Evolutionary conservation across 345 rosid species (phyloP), one percentile per base, ranked within the genome.

Genomic region (Firmiana major): DNA sequence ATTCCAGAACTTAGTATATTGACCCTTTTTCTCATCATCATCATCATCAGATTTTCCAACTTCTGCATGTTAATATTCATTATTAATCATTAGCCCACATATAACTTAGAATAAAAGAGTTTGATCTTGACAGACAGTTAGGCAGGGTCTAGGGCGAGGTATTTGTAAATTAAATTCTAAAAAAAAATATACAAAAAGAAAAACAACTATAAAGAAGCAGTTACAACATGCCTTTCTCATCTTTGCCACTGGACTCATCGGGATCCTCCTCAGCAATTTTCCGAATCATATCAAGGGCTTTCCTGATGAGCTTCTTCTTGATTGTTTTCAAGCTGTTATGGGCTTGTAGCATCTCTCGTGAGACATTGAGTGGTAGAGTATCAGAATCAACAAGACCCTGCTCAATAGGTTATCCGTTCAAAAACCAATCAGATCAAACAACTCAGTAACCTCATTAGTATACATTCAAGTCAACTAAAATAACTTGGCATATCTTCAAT

Each of bases 381-480:
- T 93, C 98, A 3, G 98, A 96, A 87, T 96, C 99, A 84, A 96
- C 97, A 49, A 96, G 97, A 85, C 99, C 99, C 99, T 96, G 90
- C 83, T 78, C 77, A 84, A 81, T 31, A 72, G 36, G 64, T 34
- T 59, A 62, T 28, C 45, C 75, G 65, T 82, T 46, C 34, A 22
- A 34, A 38, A 74, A 45, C 53, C 11, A 76, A 53, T 71, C 36
- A 34, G 9, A 38, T 49, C 7, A 36, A 10, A 59, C 38, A 9
- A 31, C n/a, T 31, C 67, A 15, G 5, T 19, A 42, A 11, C 46
- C 17, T 69, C 66, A 7, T 15, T 9, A 10, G 15, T 9, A 24
- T 22, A 31, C 51, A 70, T 38, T 16, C 24, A 4, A 67, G 10
- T 31, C 62, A 53, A 34, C 63, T 11, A 19, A 34, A 46, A 9